phyloP scores from a whole-genome alignment of 1,284 basidiomycete genomes.

The Ustilago trichophora region DNA sequence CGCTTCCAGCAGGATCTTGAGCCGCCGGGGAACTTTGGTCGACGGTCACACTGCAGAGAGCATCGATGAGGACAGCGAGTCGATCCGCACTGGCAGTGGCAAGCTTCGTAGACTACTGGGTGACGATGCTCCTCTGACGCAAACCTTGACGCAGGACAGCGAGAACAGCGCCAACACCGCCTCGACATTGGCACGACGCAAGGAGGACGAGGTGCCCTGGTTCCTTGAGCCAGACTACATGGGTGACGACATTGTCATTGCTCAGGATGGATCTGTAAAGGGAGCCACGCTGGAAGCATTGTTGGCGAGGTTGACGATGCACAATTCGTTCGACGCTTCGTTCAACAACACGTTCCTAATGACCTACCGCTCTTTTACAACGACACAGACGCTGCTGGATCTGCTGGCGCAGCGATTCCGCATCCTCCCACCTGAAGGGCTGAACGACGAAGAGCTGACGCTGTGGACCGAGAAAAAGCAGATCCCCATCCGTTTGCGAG shows the following conservation, averaged over 20 bases:
- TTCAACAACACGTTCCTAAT: slow-evolving; percentile 94
- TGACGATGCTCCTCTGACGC: slow-evolving; percentile 70
- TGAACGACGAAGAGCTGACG: slow-evolving; percentile 75
- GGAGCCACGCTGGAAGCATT: slow-evolving; percentile 87
- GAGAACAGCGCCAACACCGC: slow-evolving; percentile 20
- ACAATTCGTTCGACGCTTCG: slow-evolving; percentile 74
- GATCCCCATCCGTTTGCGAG: slow-evolving; percentile 76
- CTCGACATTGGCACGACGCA: slow-evolving; percentile 22
- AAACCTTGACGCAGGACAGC: slow-evolving; percentile 35
- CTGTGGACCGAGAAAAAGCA: slow-evolving; percentile 91
- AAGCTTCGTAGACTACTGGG: slow-evolving; percentile 76
- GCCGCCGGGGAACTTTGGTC: slow-evolving; percentile 41
- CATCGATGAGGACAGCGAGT: slow-evolving; percentile 44
- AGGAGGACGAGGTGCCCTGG: slow-evolving; percentile 75
- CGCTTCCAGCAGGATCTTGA: slow-evolving; percentile 15
- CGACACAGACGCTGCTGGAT: slow-evolving; percentile 83
- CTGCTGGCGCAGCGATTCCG: slow-evolving; percentile 85
- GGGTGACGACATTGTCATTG: slow-evolving; percentile 82
- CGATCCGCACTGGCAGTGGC: slow-evolving; percentile 11
- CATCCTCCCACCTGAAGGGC: slow-evolving; percentile 77
- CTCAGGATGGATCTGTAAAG: slow-evolving; percentile 75
- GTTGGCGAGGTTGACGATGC: slow-evolving; percentile 87
- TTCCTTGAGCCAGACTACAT: slow-evolving; percentile 79
- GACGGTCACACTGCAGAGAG: slow-evolving; percentile 17
- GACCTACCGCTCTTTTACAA: slow-evolving; percentile 96